phyloP scores from a whole-genome alignment of 331 rosid genomes.

The Malus hybrid region DNA sequence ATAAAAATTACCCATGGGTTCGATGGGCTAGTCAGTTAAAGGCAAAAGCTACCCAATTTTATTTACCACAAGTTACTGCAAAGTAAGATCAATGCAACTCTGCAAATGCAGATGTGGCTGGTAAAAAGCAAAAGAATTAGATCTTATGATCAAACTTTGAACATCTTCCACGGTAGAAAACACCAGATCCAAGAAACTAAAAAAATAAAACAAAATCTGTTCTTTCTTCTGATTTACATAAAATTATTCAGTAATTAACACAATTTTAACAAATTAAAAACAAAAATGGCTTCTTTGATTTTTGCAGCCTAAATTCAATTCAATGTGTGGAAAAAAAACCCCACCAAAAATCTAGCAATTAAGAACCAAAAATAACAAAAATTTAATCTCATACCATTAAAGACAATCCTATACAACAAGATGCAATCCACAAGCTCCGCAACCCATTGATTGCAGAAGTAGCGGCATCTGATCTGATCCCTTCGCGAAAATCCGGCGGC shows the following conservation, averaged over 20 bases:
- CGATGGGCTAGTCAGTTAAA: neutral
- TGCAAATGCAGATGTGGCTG: neutral
- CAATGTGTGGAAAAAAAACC: constrained; percentile 42
- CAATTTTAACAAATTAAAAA: constrained; percentile 20
- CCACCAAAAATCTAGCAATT: constrained; percentile 37
- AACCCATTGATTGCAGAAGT: constrained; percentile 29
- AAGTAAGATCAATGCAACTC: neutral
- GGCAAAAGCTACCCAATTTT: neutral
- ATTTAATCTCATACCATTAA: constrained; percentile 49
- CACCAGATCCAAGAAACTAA: constrained; percentile 9
- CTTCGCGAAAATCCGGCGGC: constrained; percentile 60
- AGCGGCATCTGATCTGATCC: constrained; percentile 39
- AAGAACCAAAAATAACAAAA: constrained; percentile 30
- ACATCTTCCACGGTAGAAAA: neutral
- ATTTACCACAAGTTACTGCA: neutral
- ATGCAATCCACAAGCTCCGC: constrained; percentile 23
- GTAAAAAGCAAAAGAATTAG: neutral
- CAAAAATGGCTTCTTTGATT: constrained; percentile 31
- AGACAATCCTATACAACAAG: constrained; percentile 75
- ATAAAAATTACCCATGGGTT: neutral
- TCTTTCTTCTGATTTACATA: constrained; percentile 21
- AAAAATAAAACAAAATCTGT: neutral
- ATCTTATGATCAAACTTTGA: neutral
- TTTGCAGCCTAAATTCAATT: constrained; percentile 57
- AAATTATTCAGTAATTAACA: constrained; percentile 26